Evolutionary conservation across 2,329 filamentous ascomycete species (phyloP).

Genomic region (Alternaria gansuensis): DNA sequence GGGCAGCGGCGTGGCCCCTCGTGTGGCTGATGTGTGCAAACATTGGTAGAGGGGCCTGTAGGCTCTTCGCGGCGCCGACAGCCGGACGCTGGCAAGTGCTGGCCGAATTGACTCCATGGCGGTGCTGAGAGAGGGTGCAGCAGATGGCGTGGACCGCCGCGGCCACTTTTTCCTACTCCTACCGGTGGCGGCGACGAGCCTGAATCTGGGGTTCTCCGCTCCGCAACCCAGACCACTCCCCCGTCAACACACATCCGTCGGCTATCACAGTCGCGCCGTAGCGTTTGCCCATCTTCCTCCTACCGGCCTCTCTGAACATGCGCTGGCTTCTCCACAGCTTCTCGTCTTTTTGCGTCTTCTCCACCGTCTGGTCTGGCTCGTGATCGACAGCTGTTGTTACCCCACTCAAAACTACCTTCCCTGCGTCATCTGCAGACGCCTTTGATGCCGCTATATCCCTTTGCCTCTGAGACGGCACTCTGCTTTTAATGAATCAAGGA

Average conservation of each 20-base stretch:
- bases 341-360: slow-evolving; percentile 23
- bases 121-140: slow-evolving; percentile 10
- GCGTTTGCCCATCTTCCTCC: slow-evolving; percentile 20
- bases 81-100: slow-evolving; percentile 33
- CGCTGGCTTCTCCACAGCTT: slow-evolving; percentile 27
- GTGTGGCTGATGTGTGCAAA: slow-evolving; percentile 55
- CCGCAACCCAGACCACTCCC: slow-evolving; percentile 13
- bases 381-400: slow-evolving; percentile 18
- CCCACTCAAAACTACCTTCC: slow-evolving; percentile 24
- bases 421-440: slow-evolving; percentile 12
- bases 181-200: not conserved
- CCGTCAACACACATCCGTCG: slow-evolving; percentile 13
- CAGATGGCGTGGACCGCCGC: not conserved
- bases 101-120: slow-evolving; percentile 46
- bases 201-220: slow-evolving; percentile 26
- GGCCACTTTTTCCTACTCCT: slow-evolving; percentile 12
- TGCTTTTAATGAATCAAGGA: slow-evolving; percentile 48
- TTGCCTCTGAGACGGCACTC: slow-evolving; percentile 22
- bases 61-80: slow-evolving; percentile 28
- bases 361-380: slow-evolving; percentile 25
- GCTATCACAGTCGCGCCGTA: slow-evolving; percentile 7
- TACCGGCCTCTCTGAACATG: slow-evolving; percentile 32
- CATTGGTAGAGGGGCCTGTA: slow-evolving; percentile 45
- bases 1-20: slow-evolving; percentile 64
- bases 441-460: slow-evolving; percentile 22